phyloP scores from a whole-genome alignment of 2,329 filamentous ascomycete species.

The Penicillium janthinellum region DNA sequence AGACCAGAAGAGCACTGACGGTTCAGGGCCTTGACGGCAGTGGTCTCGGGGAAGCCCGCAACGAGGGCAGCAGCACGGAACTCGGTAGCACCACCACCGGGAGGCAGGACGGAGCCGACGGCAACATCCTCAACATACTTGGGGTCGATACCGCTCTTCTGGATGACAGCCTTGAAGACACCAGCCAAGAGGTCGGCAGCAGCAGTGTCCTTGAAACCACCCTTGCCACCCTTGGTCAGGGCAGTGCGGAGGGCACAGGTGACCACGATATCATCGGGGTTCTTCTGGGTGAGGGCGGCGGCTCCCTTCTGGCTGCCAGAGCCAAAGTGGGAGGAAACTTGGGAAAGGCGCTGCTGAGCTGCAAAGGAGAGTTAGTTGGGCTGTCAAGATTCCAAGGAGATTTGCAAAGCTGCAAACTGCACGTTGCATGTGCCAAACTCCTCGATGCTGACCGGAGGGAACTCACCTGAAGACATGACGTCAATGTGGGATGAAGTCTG shows the following conservation, averaged over 20 bases:
- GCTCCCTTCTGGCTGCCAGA: constrained; percentile 40
- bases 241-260: constrained; percentile 89
- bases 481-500: constrained; percentile 22
- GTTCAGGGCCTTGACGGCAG: constrained; percentile 87
- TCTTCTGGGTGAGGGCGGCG: constrained; percentile 47
- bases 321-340: constrained; percentile 60
- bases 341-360: constrained; percentile 62
- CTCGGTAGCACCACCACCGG: constrained; percentile 92
- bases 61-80: constrained; percentile 90
- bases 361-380: constrained; percentile 14
- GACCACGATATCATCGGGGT: constrained; percentile 75
- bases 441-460: neutral
- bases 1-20: constrained; percentile 92
- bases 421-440: neutral
- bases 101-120: constrained; percentile 87
- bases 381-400: neutral
- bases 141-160: constrained; percentile 87
- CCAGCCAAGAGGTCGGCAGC: constrained; percentile 83
- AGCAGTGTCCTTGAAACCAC: constrained; percentile 91
- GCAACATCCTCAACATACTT: constrained; percentile 86
- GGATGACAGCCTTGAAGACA: constrained; percentile 77
- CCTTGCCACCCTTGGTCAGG: constrained; percentile 90
- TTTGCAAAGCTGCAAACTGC: neutral
- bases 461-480: constrained; percentile 49
- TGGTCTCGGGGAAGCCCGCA: constrained; percentile 83